phyloP scores from a whole-genome alignment of 2,329 filamentous ascomycete species.

The Colletotrichum sp. region DNA sequence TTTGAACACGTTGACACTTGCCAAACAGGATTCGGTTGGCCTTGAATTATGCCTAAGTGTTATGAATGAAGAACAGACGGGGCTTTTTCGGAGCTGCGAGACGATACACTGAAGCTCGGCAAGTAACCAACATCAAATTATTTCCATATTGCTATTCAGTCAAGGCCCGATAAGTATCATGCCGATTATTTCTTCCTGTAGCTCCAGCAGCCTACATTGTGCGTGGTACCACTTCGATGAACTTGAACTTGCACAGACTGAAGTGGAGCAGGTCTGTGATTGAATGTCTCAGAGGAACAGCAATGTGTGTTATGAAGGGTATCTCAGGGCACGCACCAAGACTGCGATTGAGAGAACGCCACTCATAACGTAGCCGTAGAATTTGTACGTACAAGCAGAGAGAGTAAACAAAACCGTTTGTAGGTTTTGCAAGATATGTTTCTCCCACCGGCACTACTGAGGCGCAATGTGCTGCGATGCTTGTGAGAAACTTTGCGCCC shows the following conservation, averaged over 20 bases:
- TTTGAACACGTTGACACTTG: not conserved
- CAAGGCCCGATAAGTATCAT: accelerated
- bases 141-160: not conserved
- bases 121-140: not conserved
- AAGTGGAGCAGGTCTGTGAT: accelerated
- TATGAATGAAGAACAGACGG: accelerated
- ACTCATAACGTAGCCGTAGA: accelerated
- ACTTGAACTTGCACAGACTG: not conserved
- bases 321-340: not conserved
- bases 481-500: not conserved
- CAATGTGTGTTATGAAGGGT: not conserved
- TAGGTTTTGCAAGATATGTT: not conserved
- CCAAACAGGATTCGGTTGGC: not conserved
- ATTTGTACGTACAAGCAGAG: not conserved
- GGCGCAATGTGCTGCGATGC: not conserved
- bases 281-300: not conserved
- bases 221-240: accelerated
- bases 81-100: not conserved
- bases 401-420: accelerated
- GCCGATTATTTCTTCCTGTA: accelerated
- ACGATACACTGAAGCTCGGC: not conserved
- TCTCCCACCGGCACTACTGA: not conserved
- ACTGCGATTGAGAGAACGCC: accelerated
- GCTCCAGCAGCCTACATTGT: accelerated
- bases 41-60: not conserved